Conservation (phyloP, 305 asterid species). For the Nicotiana rustica region DNA sequence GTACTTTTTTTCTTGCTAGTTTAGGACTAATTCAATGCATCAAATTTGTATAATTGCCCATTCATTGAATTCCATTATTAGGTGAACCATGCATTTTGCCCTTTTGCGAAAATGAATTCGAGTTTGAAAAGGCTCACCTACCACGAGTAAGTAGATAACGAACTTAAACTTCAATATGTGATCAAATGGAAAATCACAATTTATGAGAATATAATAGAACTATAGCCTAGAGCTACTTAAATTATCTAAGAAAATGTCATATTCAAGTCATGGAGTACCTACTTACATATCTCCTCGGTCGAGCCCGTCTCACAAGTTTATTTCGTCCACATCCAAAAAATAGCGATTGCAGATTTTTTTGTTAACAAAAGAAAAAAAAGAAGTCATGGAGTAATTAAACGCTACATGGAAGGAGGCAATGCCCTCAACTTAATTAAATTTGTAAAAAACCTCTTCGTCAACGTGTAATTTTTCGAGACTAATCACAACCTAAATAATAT, state of each 20-base stretch:
- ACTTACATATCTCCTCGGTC: too few relatives aligned
- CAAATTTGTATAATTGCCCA: neutral
- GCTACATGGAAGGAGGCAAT: neutral
- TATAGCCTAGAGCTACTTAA: too few relatives aligned
- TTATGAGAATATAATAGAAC: neutral
- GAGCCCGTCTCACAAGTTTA: too few relatives aligned
- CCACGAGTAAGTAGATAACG: neutral
- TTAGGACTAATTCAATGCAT: neutral
- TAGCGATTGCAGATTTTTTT: too few relatives aligned
- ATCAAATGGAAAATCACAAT: neutral
- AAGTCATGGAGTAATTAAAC: too few relatives aligned
- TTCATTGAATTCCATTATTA: neutral
- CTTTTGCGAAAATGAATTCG: neutral
- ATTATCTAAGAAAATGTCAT: too few relatives aligned
- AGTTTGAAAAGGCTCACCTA: neutral
- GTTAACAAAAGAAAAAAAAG: too few relatives aligned
- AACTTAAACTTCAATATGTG: neutral
- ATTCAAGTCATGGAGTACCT: too few relatives aligned
- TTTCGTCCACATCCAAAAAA: too few relatives aligned
- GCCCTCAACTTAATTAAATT: neutral
- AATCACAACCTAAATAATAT: neutral
- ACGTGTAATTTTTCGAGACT: neutral
- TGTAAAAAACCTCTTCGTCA: neutral
- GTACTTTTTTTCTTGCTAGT: neutral
- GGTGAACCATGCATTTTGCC: neutral